These are phyloP conservation scores for Coemansia sp. DNA, from an alignment of 192 early-diverging fungal genomes.

Conservation along the genomic window DNA sequence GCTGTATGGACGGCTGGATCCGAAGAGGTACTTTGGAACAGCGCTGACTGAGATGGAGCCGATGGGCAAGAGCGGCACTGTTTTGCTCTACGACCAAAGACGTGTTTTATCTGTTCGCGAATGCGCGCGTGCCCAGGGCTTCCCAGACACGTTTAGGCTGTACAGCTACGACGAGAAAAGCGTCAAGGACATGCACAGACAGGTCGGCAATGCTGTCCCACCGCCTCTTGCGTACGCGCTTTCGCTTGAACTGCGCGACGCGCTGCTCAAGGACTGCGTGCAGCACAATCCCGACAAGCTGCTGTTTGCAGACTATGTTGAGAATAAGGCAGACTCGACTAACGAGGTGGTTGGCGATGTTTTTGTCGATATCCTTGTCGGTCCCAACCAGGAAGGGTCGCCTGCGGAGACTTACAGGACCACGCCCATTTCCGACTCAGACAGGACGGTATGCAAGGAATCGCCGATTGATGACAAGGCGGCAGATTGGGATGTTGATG, in stretches of 20 bases:
- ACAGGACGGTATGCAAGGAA: neutral
- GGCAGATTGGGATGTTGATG: neutral
- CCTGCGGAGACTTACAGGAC: neutral
- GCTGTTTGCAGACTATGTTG: neutral
- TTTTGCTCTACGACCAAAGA: conserved; percentile 65
- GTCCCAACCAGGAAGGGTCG: neutral
- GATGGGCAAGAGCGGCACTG: conserved; percentile 66
- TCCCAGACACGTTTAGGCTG: conserved; percentile 67
- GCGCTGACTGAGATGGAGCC: conserved; percentile 64
- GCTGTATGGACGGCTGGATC: conserved; percentile 63
- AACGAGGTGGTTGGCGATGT: conserved; percentile 24
- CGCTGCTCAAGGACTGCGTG: conserved; percentile 49
- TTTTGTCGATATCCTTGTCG: conserved; percentile 4
- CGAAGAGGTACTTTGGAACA: conserved; percentile 61
- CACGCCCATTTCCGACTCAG: neutral
- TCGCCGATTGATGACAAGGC: neutral
- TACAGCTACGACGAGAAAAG: conserved; percentile 37
- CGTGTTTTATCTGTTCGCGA: conserved; percentile 65
- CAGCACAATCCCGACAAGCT: conserved; percentile 5
- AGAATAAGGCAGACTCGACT: neutral
- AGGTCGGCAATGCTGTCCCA: conserved; percentile 75
- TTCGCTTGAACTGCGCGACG: conserved; percentile 55
- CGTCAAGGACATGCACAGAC: conserved; percentile 59
- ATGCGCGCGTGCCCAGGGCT: conserved; percentile 70
- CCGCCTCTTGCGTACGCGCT: conserved; percentile 65